Evolutionary conservation across 1,139 yeast genomes (phyloP), one percentile per base, ranked within the genome.

Genomic region (Yamadazyma diddensiae): DNA sequence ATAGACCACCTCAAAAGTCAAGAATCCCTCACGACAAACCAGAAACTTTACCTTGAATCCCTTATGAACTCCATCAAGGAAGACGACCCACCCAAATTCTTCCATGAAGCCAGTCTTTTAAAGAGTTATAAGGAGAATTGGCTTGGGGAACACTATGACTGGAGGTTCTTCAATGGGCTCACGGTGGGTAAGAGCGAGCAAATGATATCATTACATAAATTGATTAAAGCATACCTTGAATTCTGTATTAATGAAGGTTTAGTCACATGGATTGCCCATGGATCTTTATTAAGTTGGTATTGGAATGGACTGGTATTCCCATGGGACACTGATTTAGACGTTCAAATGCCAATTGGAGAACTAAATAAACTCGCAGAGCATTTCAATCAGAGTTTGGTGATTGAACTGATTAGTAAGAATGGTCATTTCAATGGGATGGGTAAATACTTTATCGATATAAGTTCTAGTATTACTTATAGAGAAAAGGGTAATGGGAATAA

Each of bases 121-220:
- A 34, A 41, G 13, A 38, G 39, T 26, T 38, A 45, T 29, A 38
- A 34, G 12, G 45, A 53, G 19, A 37, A 42, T 21, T 47, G 55
- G 51, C 34, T 52, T 28, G 79, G 79, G 1, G 69, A 61, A 28
- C 73, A 67, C 44, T 62, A 65, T 44, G 73, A 67, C 45, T 65
- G 72, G 71, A 45, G 71, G 28, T 66, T 65, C 36, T 65, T 63
- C 46, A 46, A 70, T 43, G 82, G 83, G 24, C 33, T 61, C 19
- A 50, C 52, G 11, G 48, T 53, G 4, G 63, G 60, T 2, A 45
- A 46, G n/a, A 50, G 51, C 15, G 55, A 52, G 29, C 66, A 60
- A 37, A 37, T 46, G 16, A 41, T 52, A 7, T 41, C 56, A 3
- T 50, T 62, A 24, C 62, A 57, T 40, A 49, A 64, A 21, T 36